phyloP scores from a whole-genome alignment of 2,329 filamentous ascomycete species.

The Calonectria henricotiae region DNA sequence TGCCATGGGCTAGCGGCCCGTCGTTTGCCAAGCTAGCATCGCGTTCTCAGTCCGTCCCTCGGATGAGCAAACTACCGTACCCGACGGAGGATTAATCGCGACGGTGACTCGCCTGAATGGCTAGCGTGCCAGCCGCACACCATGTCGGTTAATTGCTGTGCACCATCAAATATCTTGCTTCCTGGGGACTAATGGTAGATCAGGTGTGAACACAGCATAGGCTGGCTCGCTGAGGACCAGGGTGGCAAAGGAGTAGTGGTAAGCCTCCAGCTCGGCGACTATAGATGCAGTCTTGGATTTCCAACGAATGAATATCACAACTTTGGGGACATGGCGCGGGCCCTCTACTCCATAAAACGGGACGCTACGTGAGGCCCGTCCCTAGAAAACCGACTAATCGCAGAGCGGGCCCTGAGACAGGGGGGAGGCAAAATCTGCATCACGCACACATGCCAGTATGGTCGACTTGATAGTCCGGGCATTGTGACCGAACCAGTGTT shows the following conservation, averaged over 20 bases:
- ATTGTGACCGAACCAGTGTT: not conserved
- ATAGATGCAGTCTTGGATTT: not conserved
- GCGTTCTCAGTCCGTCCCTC: slow-evolving; percentile 1
- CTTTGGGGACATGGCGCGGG: not conserved
- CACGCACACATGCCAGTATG: slow-evolving; percentile 2
- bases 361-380: slow-evolving; percentile 21
- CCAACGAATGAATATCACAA: slow-evolving; percentile 1
- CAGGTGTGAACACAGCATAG: not conserved
- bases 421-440: slow-evolving; percentile 20
- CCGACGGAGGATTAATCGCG: slow-evolving; percentile 18
- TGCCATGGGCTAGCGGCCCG: slow-evolving; percentile 12
- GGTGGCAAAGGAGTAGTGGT: not conserved
- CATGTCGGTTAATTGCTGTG: slow-evolving; percentile 10
- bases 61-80: slow-evolving; percentile 11
- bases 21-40: slow-evolving; percentile 21
- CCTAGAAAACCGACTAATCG: slow-evolving; percentile 41
- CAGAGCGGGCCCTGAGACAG: slow-evolving; percentile 2
- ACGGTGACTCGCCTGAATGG: slow-evolving; percentile 14
- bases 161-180: slow-evolving; percentile 8
- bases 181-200: not conserved
- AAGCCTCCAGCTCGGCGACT: not conserved
- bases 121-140: slow-evolving; percentile 24
- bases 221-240: not conserved
- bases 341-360: slow-evolving; percentile 4
- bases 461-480: not conserved